Evolutionary conservation across 1,139 yeast species (phyloP).

Genomic region (Hemisphaericaspora xylanilytica): DNA sequence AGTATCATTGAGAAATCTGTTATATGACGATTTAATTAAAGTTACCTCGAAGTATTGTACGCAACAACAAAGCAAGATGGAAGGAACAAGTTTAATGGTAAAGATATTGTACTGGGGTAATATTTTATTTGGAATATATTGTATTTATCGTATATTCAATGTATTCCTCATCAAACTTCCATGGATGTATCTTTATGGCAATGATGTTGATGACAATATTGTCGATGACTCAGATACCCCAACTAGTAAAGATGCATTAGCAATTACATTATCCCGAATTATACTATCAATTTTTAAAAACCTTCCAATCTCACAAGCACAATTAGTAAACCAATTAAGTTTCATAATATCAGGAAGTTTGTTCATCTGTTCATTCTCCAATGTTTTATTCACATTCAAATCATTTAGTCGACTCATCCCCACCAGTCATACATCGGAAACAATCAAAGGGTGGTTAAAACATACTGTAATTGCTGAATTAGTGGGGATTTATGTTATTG

Average conservation of each 20-base stretch:
- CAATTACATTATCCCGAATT: conserved; percentile 63
- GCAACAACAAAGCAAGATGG: conserved; percentile 13
- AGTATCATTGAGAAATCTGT: conserved; percentile 21
- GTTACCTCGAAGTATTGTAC: conserved; percentile 17
- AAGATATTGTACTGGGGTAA: conserved; percentile 17
- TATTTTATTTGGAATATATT: conserved; percentile 53
- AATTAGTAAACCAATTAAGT: conserved; percentile 62
- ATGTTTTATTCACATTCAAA: conserved; percentile 53
- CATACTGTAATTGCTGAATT: conserved; percentile 64
- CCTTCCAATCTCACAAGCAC: conserved; percentile 43
- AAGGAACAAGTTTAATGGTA: conserved; percentile 5
- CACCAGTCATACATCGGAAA: conserved; percentile 22
- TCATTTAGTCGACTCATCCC: conserved; percentile 38
- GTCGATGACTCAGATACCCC: conserved; percentile 10
- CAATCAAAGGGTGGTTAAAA: conserved; percentile 35
- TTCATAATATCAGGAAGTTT: conserved; percentile 63
- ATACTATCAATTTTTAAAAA: conserved; percentile 25
- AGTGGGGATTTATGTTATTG: conserved; percentile 73
- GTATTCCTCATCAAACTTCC: conserved; percentile 45
- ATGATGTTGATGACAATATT: conserved; percentile 10
- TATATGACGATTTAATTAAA: conserved; percentile 31
- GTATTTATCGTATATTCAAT: conserved; percentile 59
- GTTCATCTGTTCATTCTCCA: conserved; percentile 66
- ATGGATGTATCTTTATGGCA: conserved; percentile 14
- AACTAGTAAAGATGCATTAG: conserved; percentile 53